Evolutionary conservation across 192 early-diverging fungal genomes (phyloP), one percentile per base, ranked within the genome.

Genomic region (Coemansia sp.): DNA sequence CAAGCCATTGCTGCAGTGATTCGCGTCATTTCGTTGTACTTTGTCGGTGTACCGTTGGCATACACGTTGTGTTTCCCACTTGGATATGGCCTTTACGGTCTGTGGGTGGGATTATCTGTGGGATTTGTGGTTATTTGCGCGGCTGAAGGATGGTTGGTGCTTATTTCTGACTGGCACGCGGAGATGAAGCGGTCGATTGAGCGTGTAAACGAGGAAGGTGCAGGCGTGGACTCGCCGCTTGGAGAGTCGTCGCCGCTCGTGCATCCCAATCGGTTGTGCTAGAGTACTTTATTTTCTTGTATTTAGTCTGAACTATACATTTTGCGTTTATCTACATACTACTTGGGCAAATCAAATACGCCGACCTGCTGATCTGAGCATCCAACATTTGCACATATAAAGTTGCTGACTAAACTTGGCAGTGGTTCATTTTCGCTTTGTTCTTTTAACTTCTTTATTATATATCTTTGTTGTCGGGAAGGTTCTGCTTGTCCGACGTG

Each of bases 71-170:
- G 82, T 10, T 86, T 92, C 73, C 59, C 73, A 22, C 49, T 80
- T 12, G 63, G 62, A 7, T 67, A 75, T 73, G 88, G 86, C 0
- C 72, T 92, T 22, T 75, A 78, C 24, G 90, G 90, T 2, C 67
- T 92, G 23, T 92, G 90, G 90, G 52, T 66, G 0, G 85, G 87
- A 5, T 55, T 90, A 45, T 64, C 68, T 2, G 54, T 54, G 4
- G 77, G 77, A 0, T 80, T 80, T 59, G 69, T 66, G 2, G 27
- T 52, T 10, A 74, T 74, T 21, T 37, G 65, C 4, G 39, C 38
- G 5, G 65, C 77, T 5, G 77, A 80, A 38, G 51, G 52, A 4
- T 80, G 65, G 64, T 56, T 80, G 29, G 77, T 80, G 49, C 59
- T 64, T 22, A 24, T 62, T 2, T 74, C 77, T 2, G 65, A 80